These are phyloP conservation scores for Pythium angustatum DNA, from an alignment of 352 stramenopile species.

Conservation along the genomic window DNA sequence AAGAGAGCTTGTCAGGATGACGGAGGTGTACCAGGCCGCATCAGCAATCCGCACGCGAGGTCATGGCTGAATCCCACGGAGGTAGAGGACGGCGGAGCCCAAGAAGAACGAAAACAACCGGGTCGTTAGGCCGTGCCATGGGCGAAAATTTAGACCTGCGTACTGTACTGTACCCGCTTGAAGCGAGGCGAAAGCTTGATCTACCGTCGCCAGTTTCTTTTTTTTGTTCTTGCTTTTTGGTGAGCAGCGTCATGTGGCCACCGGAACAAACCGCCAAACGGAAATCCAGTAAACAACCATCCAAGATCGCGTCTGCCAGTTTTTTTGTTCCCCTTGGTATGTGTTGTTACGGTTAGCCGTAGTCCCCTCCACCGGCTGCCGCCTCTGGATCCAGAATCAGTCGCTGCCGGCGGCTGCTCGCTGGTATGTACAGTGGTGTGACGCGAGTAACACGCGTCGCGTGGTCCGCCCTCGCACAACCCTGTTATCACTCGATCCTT, in stretches of 20 bases:
- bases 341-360: not conserved
- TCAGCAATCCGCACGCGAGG: slow-evolving; percentile 13
- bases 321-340: not conserved
- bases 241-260: not conserved
- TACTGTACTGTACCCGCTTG: not conserved
- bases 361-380: not conserved
- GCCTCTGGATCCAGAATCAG: slow-evolving; percentile 4
- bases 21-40: not conserved
- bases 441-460: not conserved
- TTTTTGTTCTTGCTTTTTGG: not conserved
- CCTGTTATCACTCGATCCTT: not conserved
- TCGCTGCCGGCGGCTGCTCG: slow-evolving; percentile 5
- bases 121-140: too few species aligned
- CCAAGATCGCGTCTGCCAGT: not conserved
- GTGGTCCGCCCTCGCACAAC: slow-evolving; percentile 15
- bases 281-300: not conserved
- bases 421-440: slow-evolving; percentile 3
- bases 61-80: not conserved
- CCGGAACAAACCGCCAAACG: not conserved
- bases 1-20: slow-evolving; percentile 9
- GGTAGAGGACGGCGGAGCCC: not conserved
- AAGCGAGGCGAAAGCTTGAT: not conserved
- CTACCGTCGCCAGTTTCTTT: too few species aligned
- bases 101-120: not conserved
- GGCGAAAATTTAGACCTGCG: not conserved